These are phyloP conservation scores for Penstemon newberryi DNA, from an alignment of 257 asterid genomes.

Conservation along the genomic window DNA sequence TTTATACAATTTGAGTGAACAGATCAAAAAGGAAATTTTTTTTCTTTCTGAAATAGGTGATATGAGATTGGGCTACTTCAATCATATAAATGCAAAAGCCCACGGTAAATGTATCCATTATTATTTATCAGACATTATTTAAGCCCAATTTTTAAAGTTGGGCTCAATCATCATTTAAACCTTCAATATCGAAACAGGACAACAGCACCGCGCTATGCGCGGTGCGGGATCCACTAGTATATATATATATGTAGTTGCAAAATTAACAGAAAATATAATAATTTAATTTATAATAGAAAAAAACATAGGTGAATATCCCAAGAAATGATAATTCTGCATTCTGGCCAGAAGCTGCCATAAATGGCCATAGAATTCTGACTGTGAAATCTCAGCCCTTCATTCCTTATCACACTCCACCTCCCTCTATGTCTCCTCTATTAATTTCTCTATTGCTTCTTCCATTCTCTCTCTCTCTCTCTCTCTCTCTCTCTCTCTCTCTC, in stretches of 20 bases:
- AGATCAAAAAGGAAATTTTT: too few species aligned
- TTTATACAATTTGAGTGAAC: too few species aligned
- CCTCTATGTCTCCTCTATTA: slow-evolving; percentile 26
- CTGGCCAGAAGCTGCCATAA: slow-evolving; percentile 59
- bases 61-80: too few species aligned
- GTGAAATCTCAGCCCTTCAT: slow-evolving; percentile 95
- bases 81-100: too few species aligned
- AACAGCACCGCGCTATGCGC: too few species aligned
- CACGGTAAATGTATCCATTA: too few species aligned
- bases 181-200: too few species aligned
- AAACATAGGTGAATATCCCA: not conserved
- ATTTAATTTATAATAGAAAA: not conserved
- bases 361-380: slow-evolving; percentile 64
- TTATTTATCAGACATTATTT: too few species aligned
- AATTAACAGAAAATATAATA: not conserved
- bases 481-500: slow-evolving; percentile 27
- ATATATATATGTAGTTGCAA: not conserved
- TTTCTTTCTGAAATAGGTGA: too few species aligned
- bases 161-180: too few species aligned
- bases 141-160: too few species aligned
- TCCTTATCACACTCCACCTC: slow-evolving; percentile 71
- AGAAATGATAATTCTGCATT: slow-evolving; percentile 24
- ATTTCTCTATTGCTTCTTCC: slow-evolving; percentile 13
- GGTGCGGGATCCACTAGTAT: not conserved
- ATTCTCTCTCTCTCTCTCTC: slow-evolving; percentile 21